A percentile compares a stretch with the other conserved stretches of the same genome.
phyloP scores from a whole-genome alignment of 768 basidiomycete species.

The Lactarius quietus region DNA sequence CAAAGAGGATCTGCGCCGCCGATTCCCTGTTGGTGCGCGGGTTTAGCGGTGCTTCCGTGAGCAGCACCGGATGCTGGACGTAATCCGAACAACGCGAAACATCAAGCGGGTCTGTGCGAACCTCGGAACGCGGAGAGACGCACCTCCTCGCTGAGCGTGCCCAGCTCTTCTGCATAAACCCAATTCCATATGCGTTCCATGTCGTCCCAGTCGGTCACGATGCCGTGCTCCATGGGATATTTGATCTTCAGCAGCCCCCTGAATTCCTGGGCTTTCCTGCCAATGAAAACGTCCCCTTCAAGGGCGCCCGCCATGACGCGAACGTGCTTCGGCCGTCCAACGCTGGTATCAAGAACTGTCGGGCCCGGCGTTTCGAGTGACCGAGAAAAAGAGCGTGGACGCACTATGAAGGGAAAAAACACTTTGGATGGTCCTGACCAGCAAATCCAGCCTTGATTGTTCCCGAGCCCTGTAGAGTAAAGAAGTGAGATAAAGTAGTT shows the following conservation, averaged over 20 bases:
- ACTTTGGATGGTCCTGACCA: slow-evolving; percentile 98
- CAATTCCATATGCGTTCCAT: slow-evolving; percentile 99
- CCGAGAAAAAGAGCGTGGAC: slow-evolving; percentile 39
- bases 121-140: slow-evolving; percentile 27
- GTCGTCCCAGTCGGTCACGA: slow-evolving; percentile 99
- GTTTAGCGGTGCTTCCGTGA: slow-evolving; percentile 97
- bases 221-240: slow-evolving; percentile 99
- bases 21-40: slow-evolving; percentile 94
- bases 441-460: slow-evolving; percentile 99
- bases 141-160: slow-evolving; percentile 96
- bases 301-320: slow-evolving; percentile 97
- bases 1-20: slow-evolving; percentile 98
- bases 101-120: slow-evolving; percentile 11
- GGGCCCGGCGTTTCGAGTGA: slow-evolving; percentile 4
- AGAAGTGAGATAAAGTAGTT: slow-evolving; percentile 27
- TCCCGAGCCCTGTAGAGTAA: slow-evolving; percentile 78
- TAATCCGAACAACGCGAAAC: slow-evolving; percentile 22
- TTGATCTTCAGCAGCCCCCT: slow-evolving; percentile 95
- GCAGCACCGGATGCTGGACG: slow-evolving; percentile 86
- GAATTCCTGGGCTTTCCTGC: slow-evolving; percentile 91
- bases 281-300: slow-evolving; percentile 96
- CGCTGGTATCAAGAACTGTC: slow-evolving; percentile 43
- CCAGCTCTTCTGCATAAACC: slow-evolving; percentile 94
- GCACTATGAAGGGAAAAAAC: slow-evolving; percentile 98
- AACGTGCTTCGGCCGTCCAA: slow-evolving; percentile 96